A percentile compares a stretch with the other conserved stretches of the same genome.
phyloP scores from a whole-genome alignment of 768 basidiomycete genomes.

The Fistulinella prunicolor region DNA sequence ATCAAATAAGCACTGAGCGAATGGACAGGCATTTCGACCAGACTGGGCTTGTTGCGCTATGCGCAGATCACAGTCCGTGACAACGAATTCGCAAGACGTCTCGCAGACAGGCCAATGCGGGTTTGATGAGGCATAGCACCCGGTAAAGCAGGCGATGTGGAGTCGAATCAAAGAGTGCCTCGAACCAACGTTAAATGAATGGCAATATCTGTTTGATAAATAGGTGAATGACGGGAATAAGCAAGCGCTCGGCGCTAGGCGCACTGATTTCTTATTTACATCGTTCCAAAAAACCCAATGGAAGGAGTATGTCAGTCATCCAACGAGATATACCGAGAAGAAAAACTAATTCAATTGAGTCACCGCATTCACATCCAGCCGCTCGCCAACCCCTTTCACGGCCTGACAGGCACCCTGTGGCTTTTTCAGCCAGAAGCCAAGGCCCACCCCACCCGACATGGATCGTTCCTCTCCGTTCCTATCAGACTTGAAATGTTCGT shows the following conservation, averaged over 20 bases:
- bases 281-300: background rate
- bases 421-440: slow-evolving; percentile 35
- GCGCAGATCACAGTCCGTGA: too few species aligned
- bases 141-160: too few species aligned
- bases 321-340: too few species aligned
- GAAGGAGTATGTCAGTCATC: background rate
- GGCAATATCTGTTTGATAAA: background rate
- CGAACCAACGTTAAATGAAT: too few species aligned
- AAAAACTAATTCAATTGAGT: slow-evolving; percentile 20
- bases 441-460: slow-evolving; percentile 43
- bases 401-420: slow-evolving; percentile 28
- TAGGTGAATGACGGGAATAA: background rate
- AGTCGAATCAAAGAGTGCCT: too few species aligned
- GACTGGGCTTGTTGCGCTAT: too few species aligned
- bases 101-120: too few species aligned
- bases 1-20: too few species aligned
- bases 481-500: slow-evolving; percentile 43
- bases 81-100: too few species aligned
- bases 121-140: too few species aligned
- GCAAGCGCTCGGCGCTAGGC: too few species aligned
- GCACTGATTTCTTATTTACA: background rate
- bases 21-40: too few species aligned
- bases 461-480: slow-evolving; percentile 39
- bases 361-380: slow-evolving; percentile 13
- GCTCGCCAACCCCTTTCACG: slow-evolving; percentile 26